phyloP scores from a whole-genome alignment of 176 grass and related monocot genomes.

The Microstegium vimineum region DNA sequence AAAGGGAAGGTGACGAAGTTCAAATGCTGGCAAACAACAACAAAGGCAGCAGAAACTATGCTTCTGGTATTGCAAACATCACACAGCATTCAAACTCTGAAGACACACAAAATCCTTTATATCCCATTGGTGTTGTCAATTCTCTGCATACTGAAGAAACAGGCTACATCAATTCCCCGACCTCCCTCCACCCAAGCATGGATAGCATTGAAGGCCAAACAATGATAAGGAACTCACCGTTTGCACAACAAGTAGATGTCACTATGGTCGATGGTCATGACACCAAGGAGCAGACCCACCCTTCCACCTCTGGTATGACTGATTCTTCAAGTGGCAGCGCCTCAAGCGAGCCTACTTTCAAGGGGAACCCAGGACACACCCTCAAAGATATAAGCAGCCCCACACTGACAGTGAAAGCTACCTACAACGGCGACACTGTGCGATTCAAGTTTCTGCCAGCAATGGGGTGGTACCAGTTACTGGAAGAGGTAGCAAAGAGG shows the following conservation, averaged over 20 bases:
- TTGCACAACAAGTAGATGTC: constrained; percentile 28
- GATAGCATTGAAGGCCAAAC: neutral
- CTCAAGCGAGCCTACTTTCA: constrained; percentile 65
- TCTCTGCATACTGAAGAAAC: neutral
- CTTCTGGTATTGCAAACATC: constrained; percentile 1
- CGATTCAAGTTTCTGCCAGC: constrained; percentile 73
- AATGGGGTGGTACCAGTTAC: constrained; percentile 54
- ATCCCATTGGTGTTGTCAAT: neutral
- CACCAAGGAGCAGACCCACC: constrained; percentile 39
- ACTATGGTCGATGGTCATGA: constrained; percentile 31
- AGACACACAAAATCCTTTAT: constrained; percentile 1
- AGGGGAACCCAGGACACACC: constrained; percentile 26
- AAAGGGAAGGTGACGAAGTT: constrained; percentile 28
- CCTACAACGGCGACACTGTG: constrained; percentile 76
- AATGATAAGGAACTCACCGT: constrained; percentile 9
- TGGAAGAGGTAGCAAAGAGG: constrained; percentile 79
- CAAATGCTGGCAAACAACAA: constrained; percentile 1
- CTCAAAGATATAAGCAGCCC: constrained; percentile 14
- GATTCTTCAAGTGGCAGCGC: constrained; percentile 82
- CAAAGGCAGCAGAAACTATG: neutral
- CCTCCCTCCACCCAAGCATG: neutral
- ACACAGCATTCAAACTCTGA: constrained; percentile 11
- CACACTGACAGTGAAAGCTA: constrained; percentile 69
- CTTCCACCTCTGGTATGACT: constrained; percentile 66
- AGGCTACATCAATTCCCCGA: neutral